These are phyloP conservation scores for Eurotiales sp. DNA, from an alignment of 2,329 filamentous ascomycete genomes.

Conservation along the genomic window DNA sequence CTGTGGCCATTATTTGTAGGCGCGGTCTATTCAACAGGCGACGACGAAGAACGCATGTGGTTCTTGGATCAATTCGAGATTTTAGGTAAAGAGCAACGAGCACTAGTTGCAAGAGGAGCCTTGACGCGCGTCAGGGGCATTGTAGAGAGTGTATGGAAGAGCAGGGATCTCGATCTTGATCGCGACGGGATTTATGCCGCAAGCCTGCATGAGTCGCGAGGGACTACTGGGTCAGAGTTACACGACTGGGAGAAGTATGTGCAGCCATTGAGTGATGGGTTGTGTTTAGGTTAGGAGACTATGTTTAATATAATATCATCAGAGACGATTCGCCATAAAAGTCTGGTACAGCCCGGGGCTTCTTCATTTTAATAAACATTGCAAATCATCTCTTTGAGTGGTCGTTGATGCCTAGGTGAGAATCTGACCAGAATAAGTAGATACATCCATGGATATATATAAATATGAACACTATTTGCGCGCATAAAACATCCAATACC, in stretches of 20 bases:
- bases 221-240: background rate
- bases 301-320: too few relatives aligned
- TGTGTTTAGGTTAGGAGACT: conserved; percentile 15
- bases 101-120: conserved; percentile 12
- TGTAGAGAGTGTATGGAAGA: conserved; percentile 18
- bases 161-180: conserved; percentile 13
- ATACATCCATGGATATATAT: too few relatives aligned
- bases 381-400: too few relatives aligned
- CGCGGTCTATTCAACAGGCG: conserved; percentile 14
- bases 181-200: background rate
- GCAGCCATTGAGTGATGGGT: conserved; percentile 16
- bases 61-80: conserved; percentile 16
- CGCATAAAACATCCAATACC: too few relatives aligned
- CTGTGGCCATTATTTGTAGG: conserved; percentile 16
- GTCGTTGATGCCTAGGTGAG: too few relatives aligned
- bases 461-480: too few relatives aligned
- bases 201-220: background rate
- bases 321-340: too few relatives aligned
- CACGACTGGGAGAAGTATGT: conserved; percentile 17
- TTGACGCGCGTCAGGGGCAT: conserved; percentile 14
- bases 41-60: conserved; percentile 15
- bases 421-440: too few relatives aligned
- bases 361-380: too few relatives aligned
- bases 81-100: conserved; percentile 6
- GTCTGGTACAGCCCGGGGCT: too few relatives aligned